Conservation (phyloP, 257 asterid genomes). For the Paraleonurus japonicus region DNA sequence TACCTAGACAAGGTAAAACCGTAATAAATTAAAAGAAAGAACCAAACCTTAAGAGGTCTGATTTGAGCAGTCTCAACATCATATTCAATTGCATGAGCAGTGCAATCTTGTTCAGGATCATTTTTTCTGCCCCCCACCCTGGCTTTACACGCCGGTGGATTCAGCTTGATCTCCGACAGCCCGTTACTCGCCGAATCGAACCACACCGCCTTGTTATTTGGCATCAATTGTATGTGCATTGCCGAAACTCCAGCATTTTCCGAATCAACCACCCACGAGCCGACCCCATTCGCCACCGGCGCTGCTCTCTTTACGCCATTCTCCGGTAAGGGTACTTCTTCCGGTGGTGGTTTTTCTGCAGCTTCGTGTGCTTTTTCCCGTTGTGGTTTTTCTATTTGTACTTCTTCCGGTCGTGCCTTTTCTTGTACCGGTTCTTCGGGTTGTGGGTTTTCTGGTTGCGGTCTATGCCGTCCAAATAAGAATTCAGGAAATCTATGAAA, state of each 20-base stretch:
- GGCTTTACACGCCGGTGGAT: slow-evolving; percentile 43
- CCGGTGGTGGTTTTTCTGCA: not conserved
- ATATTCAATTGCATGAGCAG: slow-evolving; percentile 71
- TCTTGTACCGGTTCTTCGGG: not conserved
- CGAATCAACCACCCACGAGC: slow-evolving; percentile 52
- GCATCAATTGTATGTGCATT: slow-evolving; percentile 87
- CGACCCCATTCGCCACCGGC: not conserved
- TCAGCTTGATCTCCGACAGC: slow-evolving; percentile 41
- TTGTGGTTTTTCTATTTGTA: not conserved
- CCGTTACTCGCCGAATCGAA: slow-evolving; percentile 79
- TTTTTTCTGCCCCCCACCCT: slow-evolving; percentile 31
- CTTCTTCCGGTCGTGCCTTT: not conserved
- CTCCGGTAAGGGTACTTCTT: no score
- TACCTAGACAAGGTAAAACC: no score
- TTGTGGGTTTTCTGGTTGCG: not conserved
- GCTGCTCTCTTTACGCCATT: not conserved
- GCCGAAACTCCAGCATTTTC: slow-evolving; percentile 68
- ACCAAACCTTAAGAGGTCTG: slow-evolving; percentile 60
- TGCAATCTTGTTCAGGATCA: slow-evolving; percentile 54
- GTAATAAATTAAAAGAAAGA: not conserved
- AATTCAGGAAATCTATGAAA: not conserved
- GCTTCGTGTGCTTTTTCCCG: not conserved
- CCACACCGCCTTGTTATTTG: slow-evolving; percentile 68
- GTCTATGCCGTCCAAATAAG: not conserved
- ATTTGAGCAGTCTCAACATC: slow-evolving; percentile 51